Conservation (phyloP, 148 eudicot species). For the Simmondsia chinensis region DNA sequence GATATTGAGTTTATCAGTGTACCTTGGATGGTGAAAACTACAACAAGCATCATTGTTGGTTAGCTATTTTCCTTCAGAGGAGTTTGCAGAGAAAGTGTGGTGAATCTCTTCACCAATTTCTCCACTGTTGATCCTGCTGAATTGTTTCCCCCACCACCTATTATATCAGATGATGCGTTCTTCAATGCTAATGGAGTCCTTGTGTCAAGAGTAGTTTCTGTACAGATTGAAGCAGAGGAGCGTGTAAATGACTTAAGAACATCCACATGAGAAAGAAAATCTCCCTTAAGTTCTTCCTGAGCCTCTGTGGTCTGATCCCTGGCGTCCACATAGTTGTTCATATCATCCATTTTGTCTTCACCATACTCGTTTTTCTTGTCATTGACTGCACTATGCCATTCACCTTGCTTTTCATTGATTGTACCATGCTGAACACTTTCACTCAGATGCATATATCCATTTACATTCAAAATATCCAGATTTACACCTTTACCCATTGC, state of each 20-base stretch:
- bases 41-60: slow-evolving; percentile 1
- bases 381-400: too few species aligned
- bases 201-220: slow-evolving; percentile 7
- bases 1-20: too few species aligned
- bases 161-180: slow-evolving; percentile 15
- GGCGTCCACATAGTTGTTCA: neutral
- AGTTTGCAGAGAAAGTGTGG: slow-evolving; percentile 12
- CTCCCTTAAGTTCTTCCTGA: neutral
- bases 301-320: neutral
- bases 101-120: slow-evolving; percentile 12
- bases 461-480: too few species aligned
- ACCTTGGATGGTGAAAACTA: slow-evolving; percentile 13
- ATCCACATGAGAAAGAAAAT: slow-evolving; percentile 2
- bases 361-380: too few species aligned
- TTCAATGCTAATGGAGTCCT: slow-evolving; percentile 43
- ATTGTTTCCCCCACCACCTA: slow-evolving; percentile 8
- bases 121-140: slow-evolving; percentile 10
- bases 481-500: too few species aligned
- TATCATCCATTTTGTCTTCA: too few species aligned
- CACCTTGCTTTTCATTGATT: too few species aligned
- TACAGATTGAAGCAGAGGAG: slow-evolving; percentile 3
- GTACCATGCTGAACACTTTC: too few species aligned
- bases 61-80: slow-evolving; percentile 22
- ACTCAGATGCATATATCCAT: too few species aligned
- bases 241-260: neutral